Conservation (phyloP, 2,329 filamentous ascomycete genomes). For the Pseudogymnoascus sp. region DNA sequence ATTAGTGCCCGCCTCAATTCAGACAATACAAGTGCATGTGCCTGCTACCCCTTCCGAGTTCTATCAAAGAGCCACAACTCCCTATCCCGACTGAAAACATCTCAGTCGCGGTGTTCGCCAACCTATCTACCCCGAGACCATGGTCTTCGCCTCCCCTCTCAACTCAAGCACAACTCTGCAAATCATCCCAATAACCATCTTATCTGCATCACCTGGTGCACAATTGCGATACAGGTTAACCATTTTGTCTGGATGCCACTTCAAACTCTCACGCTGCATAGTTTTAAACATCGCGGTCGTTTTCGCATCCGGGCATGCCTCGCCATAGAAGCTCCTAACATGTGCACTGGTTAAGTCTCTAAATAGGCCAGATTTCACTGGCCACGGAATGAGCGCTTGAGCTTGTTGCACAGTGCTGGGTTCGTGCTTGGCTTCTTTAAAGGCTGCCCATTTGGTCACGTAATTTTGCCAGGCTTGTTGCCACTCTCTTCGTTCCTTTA, state of each 20-base stretch:
- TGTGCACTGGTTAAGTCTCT: background rate
- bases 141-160: background rate
- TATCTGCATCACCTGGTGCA: background rate
- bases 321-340: background rate
- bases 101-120: conserved; percentile 14
- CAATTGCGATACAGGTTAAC: background rate
- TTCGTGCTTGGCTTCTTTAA: background rate
- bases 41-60: too few relatives aligned
- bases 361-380: background rate
- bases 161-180: background rate
- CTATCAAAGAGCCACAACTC: too few relatives aligned
- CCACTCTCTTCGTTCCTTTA: background rate
- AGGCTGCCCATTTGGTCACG: background rate
- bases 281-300: background rate
- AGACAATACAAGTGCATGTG: too few relatives aligned
- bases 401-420: background rate
- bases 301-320: background rate
- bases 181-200: background rate
- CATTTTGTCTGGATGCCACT: background rate
- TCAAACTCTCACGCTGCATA: background rate
- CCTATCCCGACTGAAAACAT: background rate
- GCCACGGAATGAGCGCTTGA: background rate
- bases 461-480: background rate
- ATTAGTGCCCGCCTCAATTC: too few relatives aligned
- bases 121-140: background rate